Evolutionary conservation across 306 rosid species (phyloP), one percentile per base, ranked within the genome.

Genomic region (Quercus robur): DNA sequence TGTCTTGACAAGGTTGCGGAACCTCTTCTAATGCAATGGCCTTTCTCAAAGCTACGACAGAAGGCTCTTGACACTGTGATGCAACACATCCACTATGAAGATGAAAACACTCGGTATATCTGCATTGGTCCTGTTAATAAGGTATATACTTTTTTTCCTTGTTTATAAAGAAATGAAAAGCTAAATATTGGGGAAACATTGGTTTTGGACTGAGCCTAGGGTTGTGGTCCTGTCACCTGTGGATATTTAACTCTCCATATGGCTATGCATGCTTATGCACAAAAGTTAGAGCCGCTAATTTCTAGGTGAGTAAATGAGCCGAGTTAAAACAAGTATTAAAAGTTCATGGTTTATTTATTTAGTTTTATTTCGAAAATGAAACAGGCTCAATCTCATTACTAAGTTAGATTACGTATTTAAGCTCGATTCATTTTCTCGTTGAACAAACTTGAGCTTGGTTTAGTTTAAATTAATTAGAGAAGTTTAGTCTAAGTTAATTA

Each of bases 111-210:
- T 19, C 82, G 82, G 31, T 93, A 93, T 52, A 23, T 91, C n/a
- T 88, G 97, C 69, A 57, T 93, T 86, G 98, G 90, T 56, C 91
- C 97, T 6, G 81, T 93, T 61, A 88, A 67, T 61, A 93, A 93
- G 97, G 97, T 89, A 44, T 33, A 23, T 15, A 15, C 25, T 21
- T 11, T 9, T 26, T 26, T 3, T 28, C 1, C 17, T 4, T 23
- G 23, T 21, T 21, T 21, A 20, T 20, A 25, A 23, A 59, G 28
- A 9, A 59, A 10, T 1, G 4, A 58, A 58, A 57, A 57, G 13
- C 0, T 19, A 1, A 21, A 3, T 10, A 59, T 7, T 23, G 66
- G 31, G 31, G 12, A 59, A 59, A 20, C 30, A 57, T 57, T 35
- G 41, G 4, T 57, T 7, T 56, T 56, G 26, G 62, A 21, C 13